Conservation (phyloP, 495 filamentous ascomycete genomes). For the Zalerion maritima region DNA sequence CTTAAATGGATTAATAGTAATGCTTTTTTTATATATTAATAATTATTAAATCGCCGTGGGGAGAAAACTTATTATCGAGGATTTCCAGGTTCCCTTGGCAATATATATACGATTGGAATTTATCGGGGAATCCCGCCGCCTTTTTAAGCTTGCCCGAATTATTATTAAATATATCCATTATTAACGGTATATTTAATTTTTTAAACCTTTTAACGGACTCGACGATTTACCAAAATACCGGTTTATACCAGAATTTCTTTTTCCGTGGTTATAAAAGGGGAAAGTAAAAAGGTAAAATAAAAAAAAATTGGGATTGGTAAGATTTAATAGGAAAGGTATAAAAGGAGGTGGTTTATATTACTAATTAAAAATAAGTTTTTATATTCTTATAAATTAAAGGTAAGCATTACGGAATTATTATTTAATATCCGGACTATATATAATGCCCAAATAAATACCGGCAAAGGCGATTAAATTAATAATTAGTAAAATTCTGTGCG, state of each 20-base stretch:
- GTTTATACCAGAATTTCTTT: constrained; percentile 4
- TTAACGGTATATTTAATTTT: constrained; percentile 3
- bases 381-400: too few species aligned
- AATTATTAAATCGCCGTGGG: not conserved
- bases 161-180: constrained; percentile 1
- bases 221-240: constrained; percentile 3
- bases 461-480: too few species aligned
- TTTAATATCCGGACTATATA: too few species aligned
- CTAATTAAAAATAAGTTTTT: too few species aligned
- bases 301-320: too few species aligned
- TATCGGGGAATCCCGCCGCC: constrained; percentile 1
- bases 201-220: not conserved
- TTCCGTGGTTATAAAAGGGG: too few species aligned
- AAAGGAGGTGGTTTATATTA: too few species aligned
- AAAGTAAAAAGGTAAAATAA: too few species aligned
- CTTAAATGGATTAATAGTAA: not conserved
- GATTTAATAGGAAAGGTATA: too few species aligned
- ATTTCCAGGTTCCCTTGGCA: constrained; percentile 3
- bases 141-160: constrained; percentile 1
- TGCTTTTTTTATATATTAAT: constrained; percentile 1
- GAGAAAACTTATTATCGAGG: constrained; percentile 3
- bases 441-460: too few species aligned
- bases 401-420: too few species aligned
- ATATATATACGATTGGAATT: constrained; percentile 1
- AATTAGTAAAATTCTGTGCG: too few species aligned